These are phyloP conservation scores for Globisporangium nunn DNA, from an alignment of 352 stramenopile species.

Conservation along the genomic window DNA sequence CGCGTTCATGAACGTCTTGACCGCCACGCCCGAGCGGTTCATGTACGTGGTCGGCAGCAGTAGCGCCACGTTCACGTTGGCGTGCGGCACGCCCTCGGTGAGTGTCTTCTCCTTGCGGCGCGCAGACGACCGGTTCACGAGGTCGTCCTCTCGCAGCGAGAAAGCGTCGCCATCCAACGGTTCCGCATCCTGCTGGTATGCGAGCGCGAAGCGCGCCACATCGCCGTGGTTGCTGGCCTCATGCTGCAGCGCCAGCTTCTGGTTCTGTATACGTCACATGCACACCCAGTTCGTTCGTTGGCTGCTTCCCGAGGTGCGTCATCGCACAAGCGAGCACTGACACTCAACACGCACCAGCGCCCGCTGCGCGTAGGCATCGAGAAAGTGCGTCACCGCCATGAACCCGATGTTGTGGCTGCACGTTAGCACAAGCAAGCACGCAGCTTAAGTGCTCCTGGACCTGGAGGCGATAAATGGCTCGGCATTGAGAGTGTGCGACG, in stretches of 20 bases:
- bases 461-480: too few relatives aligned
- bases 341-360: conserved; percentile 34
- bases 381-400: conserved; percentile 54
- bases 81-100: conserved; percentile 64
- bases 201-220: conserved; percentile 43
- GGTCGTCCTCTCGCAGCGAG: conserved; percentile 48
- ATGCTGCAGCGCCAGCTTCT: conserved; percentile 41
- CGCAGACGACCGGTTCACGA: conserved; percentile 70
- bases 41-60: conserved; percentile 79
- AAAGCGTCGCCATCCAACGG: conserved; percentile 10
- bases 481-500: neutral
- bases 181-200: conserved; percentile 53
- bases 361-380: conserved; percentile 52
- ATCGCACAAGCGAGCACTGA: neutral
- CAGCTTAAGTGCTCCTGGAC: neutral
- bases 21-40: conserved; percentile 76
- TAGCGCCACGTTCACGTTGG: conserved; percentile 66
- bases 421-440: neutral
- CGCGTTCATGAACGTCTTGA: conserved; percentile 72
- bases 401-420: conserved; percentile 78
- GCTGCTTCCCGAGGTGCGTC: neutral
- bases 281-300: too few relatives aligned
- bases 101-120: conserved; percentile 71
- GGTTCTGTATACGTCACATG: conserved; percentile 18
- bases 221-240: conserved; percentile 62